A percentile compares a stretch with the other conserved stretches of the same genome.
These are phyloP conservation scores for Lodderomyces orthopsilosis DNA, from an alignment of 1,139 yeast species.

Conservation along the genomic window DNA sequence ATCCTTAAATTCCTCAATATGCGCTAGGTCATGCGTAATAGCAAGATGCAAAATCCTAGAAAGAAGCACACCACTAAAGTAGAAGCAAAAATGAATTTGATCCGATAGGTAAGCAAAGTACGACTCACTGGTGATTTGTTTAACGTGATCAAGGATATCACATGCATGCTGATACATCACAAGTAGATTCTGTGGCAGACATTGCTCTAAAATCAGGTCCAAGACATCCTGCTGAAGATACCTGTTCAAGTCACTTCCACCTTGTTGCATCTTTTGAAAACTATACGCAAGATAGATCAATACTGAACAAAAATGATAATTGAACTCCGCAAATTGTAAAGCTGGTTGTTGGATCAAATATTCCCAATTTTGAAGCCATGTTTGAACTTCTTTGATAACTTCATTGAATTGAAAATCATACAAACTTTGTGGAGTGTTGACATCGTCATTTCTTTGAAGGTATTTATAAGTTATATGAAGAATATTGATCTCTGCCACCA, in stretches of 20 bases:
- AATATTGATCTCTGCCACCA: slow-evolving; percentile 75
- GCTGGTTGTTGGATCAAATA: slow-evolving; percentile 70
- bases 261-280: slow-evolving; percentile 17
- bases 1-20: not conserved
- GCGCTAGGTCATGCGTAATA: not conserved
- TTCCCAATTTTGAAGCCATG: slow-evolving; percentile 74
- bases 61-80: slow-evolving; percentile 48
- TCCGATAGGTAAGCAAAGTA: slow-evolving; percentile 70
- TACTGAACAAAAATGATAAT: slow-evolving; percentile 63
- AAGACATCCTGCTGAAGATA: not conserved
- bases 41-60: slow-evolving; percentile 23
- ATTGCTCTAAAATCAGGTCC: slow-evolving; percentile 19
- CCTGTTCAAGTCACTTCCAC: not conserved
- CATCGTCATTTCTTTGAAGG: slow-evolving; percentile 32
- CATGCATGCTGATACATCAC: slow-evolving; percentile 35
- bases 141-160: slow-evolving; percentile 40
- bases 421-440: not conserved
- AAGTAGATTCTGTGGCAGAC: slow-evolving; percentile 9
- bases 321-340: slow-evolving; percentile 73
- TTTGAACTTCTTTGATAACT: slow-evolving; percentile 38
- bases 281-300: slow-evolving; percentile 39
- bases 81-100: slow-evolving; percentile 60
- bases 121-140: slow-evolving; percentile 50
- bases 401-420: slow-evolving; percentile 21
- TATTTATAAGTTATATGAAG: slow-evolving; percentile 62